Evolutionary conservation across 352 stramenopile species (phyloP), one percentile per base, ranked within the genome.

Genomic region (Phytophthora multivora): DNA sequence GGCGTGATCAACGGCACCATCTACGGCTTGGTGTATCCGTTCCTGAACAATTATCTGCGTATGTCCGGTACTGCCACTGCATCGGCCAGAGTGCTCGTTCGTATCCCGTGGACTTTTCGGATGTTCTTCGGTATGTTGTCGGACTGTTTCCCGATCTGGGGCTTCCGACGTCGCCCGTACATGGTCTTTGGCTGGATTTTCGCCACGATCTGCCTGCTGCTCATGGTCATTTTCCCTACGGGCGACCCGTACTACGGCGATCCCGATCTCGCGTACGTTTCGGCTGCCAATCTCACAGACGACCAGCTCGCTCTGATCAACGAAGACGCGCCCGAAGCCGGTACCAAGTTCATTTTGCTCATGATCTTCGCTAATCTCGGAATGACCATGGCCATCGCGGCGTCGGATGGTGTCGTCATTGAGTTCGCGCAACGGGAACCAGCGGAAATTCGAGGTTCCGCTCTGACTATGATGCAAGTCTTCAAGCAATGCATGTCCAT

Each of bases 81-180:
- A 11, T 78, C 78, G 15, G 73, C 75, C 6, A 75, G 51, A 13
- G 75, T 77, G 31, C 71, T 82, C 15, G 69, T 77, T 12, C 68
- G 62, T 18, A 59, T 86, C 25, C 71, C 70, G 35, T 95, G 82
- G 81, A 80, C 57, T 15, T 89, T 89, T 54, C 89, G 90, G 39
- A 77, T 92, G 26, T 75, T 94, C 35, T 90, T 91, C 60, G 88
- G 88, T 26, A 87, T 94, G 42, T 50, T 96, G 21, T 88, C 72
- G 23, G 86, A 95, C 54, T 94, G 84, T 55, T 82, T 88, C 50
- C 88, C 86, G 19, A 87, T 95, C 56, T 88, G 69, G 51, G 88
- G 86, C 9, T 85, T 83, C 33, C 86, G 86, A 28, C 72, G 85
- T 16, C 88, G 86, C 26, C 80, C 80, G 16, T 96, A 91, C 67